These are phyloP conservation scores for Amylocystis lapponica DNA, from an alignment of 768 basidiomycete species.

Conservation along the genomic window DNA sequence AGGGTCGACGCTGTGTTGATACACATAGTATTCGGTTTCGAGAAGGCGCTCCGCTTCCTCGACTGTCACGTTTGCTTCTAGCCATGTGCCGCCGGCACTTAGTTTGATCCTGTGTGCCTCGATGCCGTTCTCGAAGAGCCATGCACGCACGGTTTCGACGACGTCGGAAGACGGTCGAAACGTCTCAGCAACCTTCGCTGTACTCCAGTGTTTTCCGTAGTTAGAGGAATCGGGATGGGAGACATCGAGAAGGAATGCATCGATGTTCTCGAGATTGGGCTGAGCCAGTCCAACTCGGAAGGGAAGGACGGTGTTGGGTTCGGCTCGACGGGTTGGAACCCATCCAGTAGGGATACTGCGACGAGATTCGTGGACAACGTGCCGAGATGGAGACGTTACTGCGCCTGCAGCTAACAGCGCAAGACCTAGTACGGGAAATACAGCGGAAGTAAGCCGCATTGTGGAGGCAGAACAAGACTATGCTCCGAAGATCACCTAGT, in stretches of 20 bases:
- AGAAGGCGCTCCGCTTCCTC: slow-evolving; percentile 40
- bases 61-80: slow-evolving; percentile 37
- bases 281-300: slow-evolving; percentile 46
- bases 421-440: no score
- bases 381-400: not conserved
- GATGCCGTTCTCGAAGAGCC: slow-evolving; percentile 40
- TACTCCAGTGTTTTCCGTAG: slow-evolving; percentile 46
- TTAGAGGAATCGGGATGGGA: slow-evolving; percentile 45
- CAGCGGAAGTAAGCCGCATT: no score
- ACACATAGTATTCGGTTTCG: slow-evolving; percentile 49
- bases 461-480: no score
- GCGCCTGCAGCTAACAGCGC: no score
- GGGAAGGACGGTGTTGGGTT: slow-evolving; percentile 33
- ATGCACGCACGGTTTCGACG: slow-evolving; percentile 35
- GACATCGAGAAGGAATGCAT: slow-evolving; percentile 40
- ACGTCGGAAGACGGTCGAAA: slow-evolving; percentile 41
- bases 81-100: slow-evolving; percentile 38
- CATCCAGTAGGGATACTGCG: slow-evolving; percentile 33
- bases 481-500: not conserved
- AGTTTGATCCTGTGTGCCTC: slow-evolving; percentile 32
- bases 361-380: slow-evolving; percentile 12
- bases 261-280: slow-evolving; percentile 38
- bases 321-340: slow-evolving; percentile 32
- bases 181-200: slow-evolving; percentile 36
- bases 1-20: slow-evolving; percentile 19